These are phyloP conservation scores for Polyrhizophydium stewartii DNA, from an alignment of 371 early-diverging fungal genomes.

Conservation along the genomic window DNA sequence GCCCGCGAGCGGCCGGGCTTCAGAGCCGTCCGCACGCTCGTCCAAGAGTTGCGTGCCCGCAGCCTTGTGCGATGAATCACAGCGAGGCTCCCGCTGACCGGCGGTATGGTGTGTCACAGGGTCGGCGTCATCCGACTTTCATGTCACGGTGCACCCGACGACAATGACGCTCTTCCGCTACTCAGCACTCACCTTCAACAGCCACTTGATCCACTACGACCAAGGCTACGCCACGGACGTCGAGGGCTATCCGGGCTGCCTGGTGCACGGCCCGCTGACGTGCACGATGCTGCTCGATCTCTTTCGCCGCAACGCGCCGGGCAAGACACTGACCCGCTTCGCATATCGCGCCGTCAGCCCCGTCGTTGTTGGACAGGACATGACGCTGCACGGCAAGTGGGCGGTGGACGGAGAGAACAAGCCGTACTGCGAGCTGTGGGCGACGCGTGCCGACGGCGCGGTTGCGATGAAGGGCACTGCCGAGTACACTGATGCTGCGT, in stretches of 20 bases:
- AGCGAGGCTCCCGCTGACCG: too few relatives aligned
- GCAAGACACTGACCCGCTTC: conserved; percentile 31
- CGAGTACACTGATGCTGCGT: neutral
- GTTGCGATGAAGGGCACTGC: conserved; percentile 70
- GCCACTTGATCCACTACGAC: conserved; percentile 82
- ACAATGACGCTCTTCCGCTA: conserved; percentile 75
- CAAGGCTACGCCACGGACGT: conserved; percentile 57
- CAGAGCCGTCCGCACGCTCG: too few relatives aligned
- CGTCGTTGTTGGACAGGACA: conserved; percentile 50
- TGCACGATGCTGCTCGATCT: conserved; percentile 65
- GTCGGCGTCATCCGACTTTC: conserved; percentile 36
- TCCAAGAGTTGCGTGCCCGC: too few relatives aligned
- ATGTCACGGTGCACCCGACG: conserved; percentile 45
- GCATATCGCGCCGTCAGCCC: conserved; percentile 70
- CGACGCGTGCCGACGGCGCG: conserved; percentile 55
- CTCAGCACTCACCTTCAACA: conserved; percentile 82
- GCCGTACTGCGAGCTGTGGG: conserved; percentile 63
- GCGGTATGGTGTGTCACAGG: too few relatives aligned
- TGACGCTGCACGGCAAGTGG: conserved; percentile 33
- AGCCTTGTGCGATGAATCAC: too few relatives aligned
- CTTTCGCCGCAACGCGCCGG: conserved; percentile 11
- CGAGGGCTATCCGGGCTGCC: conserved; percentile 67
- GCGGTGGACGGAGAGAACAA: conserved; percentile 22
- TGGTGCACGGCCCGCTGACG: conserved; percentile 84
- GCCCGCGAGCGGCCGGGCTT: too few relatives aligned